Base-by-base conservation (phyloP, 23 red algal genomes). In the Gracilaria gracilis region DNA sequence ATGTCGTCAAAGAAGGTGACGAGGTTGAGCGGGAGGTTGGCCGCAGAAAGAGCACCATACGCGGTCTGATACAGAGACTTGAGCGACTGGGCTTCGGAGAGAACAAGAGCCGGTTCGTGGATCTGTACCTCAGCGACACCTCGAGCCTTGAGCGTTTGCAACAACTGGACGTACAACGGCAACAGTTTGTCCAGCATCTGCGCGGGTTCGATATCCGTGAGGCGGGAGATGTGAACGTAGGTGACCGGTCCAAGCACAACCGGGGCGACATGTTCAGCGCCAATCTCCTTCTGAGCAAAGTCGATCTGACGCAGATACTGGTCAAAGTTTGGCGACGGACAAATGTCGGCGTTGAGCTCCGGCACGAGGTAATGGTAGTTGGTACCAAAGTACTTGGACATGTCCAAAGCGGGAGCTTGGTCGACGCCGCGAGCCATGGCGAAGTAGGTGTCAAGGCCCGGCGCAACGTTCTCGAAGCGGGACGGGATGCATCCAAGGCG, bases 341-440 rank as follows among this genome's bases (percentile, higher is more conserved):
- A 28, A 9, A 54, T 67, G 32, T 90, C 67, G 0, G 53, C 58
- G 48, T 87, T 77, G 16, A 98, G 27, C 86, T 98, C 96, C 0
- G 96, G 96, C 5, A 98, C 96, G 3, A 95, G 77, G 36, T 95
- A 95, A 81, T 98, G 96, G 48, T 95, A 98, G 92, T 98, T 98
- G 51, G 91, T 94, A 44, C 94, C 92, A 57, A 95, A 95, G 72
- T 75, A 98, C 88, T 98, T 98, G 85, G 82, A 92, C 91, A 95
- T 92, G 33, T 98, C 96, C 14, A 88, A 58, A 0, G 96, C 91
- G 19, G 80, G 75, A 25, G 70, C 93, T 21, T 82, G 34, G 42
- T 82, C 82, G n/a, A 74, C 79, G 33, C 96, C 96, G 3, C 96
- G 88, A 8, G 96, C 96, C 92, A 95, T 95, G 24, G 83, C 91